These are phyloP conservation scores for Parafenestella ontariensis DNA, from an alignment of 2,329 filamentous ascomycete genomes.

Conservation along the genomic window DNA sequence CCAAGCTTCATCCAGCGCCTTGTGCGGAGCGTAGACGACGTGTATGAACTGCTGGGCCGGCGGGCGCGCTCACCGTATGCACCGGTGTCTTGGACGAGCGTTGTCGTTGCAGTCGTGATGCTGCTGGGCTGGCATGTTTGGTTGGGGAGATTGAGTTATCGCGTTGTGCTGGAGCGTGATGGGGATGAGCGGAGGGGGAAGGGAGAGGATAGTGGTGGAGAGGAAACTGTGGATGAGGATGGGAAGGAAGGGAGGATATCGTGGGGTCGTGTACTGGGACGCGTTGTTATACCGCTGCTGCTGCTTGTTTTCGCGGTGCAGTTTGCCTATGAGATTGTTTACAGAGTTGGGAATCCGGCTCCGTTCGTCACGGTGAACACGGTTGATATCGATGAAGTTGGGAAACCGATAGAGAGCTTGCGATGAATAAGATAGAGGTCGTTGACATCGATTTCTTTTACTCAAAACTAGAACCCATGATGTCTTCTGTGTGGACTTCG, in stretches of 20 bases:
- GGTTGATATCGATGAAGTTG: background rate
- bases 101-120: conserved; percentile 7
- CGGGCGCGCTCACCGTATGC: conserved; percentile 21
- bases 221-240: background rate
- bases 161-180: conserved; percentile 11
- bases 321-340: conserved; percentile 4
- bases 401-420: background rate
- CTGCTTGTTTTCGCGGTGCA: conserved; percentile 11
- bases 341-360: background rate
- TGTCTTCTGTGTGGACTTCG: background rate
- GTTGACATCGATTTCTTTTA: too few species aligned
- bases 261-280: conserved; percentile 19
- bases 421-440: background rate
- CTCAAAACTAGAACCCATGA: background rate
- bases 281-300: conserved; percentile 13
- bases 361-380: background rate
- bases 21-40: conserved; percentile 15
- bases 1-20: conserved; percentile 20
- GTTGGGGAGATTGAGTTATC: conserved; percentile 18
- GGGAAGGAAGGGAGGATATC: background rate
- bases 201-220: background rate
- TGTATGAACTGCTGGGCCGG: conserved; percentile 24
- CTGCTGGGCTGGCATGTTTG: conserved; percentile 24
- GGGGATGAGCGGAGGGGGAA: background rate
- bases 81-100: background rate